Percentiles rank a stretch among this genome's conserved stretches.
Conservation (phyloP, 441 rosid genomes). For the Dalechampia spathulata region DNA sequence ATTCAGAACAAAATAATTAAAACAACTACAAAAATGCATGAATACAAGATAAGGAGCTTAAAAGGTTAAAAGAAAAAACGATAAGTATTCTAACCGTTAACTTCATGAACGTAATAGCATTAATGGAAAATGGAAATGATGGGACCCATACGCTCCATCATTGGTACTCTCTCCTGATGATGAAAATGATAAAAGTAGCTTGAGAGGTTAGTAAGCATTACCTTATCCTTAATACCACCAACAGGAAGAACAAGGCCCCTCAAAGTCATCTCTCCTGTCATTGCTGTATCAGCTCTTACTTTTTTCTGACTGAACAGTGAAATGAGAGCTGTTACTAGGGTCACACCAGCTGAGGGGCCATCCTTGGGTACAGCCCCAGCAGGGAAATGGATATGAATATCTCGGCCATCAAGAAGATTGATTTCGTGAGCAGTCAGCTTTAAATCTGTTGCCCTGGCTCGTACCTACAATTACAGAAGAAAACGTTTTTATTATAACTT, state of each 20-base stretch:
- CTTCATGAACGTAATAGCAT: no score
- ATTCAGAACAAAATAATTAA: no score
- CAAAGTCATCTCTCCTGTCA: constrained; percentile 99
- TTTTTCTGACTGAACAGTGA: constrained; percentile 79
- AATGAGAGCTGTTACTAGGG: constrained; percentile 91
- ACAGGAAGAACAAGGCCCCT: constrained; percentile 99
- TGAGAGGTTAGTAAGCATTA: constrained; percentile 11
- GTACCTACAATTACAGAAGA: constrained; percentile 43
- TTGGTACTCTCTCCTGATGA: no score
- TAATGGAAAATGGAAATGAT: not conserved
- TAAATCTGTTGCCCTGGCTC: constrained; percentile 84
- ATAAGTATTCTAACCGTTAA: not conserved
- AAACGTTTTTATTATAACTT: constrained; percentile 2
- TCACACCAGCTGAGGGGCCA: constrained; percentile 99
- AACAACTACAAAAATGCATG: no score
- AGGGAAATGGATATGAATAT: constrained; percentile 96
- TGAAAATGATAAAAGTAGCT: constrained; percentile 2
- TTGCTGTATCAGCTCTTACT: constrained; percentile 96
- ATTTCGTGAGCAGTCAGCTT: constrained; percentile 53
- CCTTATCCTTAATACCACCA: constrained; percentile 99
- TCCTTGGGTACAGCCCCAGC: constrained; percentile 99
- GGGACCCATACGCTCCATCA: not conserved
- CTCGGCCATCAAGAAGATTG: constrained; percentile 81
- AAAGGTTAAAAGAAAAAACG: not conserved
- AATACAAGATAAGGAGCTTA: not conserved